Base-by-base conservation (phyloP, 805 yeast genomes). In the Nakazawaea ambrosiae region DNA sequence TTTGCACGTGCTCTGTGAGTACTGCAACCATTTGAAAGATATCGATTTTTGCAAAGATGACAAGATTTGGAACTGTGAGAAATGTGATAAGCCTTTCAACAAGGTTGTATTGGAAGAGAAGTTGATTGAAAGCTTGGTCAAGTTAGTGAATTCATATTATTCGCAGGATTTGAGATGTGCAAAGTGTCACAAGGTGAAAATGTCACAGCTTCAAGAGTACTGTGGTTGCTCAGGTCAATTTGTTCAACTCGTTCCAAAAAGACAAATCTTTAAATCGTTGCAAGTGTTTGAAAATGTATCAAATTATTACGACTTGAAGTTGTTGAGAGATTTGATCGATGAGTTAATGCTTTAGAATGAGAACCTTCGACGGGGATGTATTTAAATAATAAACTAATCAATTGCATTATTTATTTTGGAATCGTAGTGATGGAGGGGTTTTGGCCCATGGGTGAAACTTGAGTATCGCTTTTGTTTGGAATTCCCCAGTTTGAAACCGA, bases 141-240 rank as follows among this genome's bases (percentile, higher is more conserved):
- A 70, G 43, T 50, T 69, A 19, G 42, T 84, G 1, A 68, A 79
- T n/a, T 60, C 66, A 36, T 92, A 72, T 57, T 75, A 75, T 54
- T 63, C 72, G 17, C 99, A 92, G 58, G 97, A 90, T 57, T 63
- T 83, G 49, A 74, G 72, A 48, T 92, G 99, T 57, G 53, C 63
- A 14, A 87, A 84, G 52, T 92, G 98, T 58, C 68, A 73, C 19
- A 73, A 65, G 40, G 64, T 86, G 40, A 75, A 76, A 49, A 76
- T 73, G 25, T 80, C 75, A 47, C 79, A 81, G 44, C 66, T 92
- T 72, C 71, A 87, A 23, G 66, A 66, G 22, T 77, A 77, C 54
- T 94, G 98, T 58, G 60, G 73, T 16, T 92, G 98, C 55, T 90
- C 98, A 0, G 99, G 99, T 7, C 54, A 60, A 12, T 88, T 95